Percentiles rank a stretch among this genome's conserved stretches.
Conservation (phyloP, 768 basidiomycete species). For the Strobilomyces dryophilus region DNA sequence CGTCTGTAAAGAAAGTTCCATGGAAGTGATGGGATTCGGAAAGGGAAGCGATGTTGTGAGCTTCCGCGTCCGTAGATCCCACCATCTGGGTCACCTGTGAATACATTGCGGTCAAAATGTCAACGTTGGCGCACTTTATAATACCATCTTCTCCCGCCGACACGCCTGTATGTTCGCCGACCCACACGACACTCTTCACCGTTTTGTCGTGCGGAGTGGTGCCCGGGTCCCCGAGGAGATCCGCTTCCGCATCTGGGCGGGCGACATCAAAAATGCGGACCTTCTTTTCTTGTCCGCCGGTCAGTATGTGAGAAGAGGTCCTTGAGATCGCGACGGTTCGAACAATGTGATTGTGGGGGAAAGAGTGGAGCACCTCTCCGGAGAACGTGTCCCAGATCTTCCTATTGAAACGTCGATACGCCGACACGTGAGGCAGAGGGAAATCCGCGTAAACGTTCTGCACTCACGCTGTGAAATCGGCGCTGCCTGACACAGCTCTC, state of each 20-base stretch:
- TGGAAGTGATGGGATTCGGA: constrained; percentile 80
- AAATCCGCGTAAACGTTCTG: background rate
- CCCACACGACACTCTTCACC: constrained; percentile 92
- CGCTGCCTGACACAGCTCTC: constrained; percentile 87
- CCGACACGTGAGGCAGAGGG: background rate
- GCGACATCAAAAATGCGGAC: constrained; percentile 90
- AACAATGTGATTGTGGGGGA: constrained; percentile 97
- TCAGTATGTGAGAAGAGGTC: constrained; percentile 62
- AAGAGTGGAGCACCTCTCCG: constrained; percentile 87
- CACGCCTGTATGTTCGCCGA: constrained; percentile 82
- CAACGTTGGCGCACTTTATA: constrained; percentile 62
- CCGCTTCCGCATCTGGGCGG: constrained; percentile 82
- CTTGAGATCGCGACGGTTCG: constrained; percentile 89
- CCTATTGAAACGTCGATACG: constrained; percentile 37
- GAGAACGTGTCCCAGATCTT: constrained; percentile 97
- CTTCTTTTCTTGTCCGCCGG: constrained; percentile 97
- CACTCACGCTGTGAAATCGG: constrained; percentile 91
- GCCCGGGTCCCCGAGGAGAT: constrained; percentile 65
- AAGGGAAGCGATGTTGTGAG: constrained; percentile 69
- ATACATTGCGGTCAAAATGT: background rate
- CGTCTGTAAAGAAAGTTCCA: constrained; percentile 85
- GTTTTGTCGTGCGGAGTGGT: constrained; percentile 77
- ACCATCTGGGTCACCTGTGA: constrained; percentile 64
- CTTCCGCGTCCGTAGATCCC: constrained; percentile 83
- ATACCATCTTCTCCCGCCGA: constrained; percentile 90